Conservation (phyloP, 768 basidiomycete genomes). For the Hypsizygus marmoreus region DNA sequence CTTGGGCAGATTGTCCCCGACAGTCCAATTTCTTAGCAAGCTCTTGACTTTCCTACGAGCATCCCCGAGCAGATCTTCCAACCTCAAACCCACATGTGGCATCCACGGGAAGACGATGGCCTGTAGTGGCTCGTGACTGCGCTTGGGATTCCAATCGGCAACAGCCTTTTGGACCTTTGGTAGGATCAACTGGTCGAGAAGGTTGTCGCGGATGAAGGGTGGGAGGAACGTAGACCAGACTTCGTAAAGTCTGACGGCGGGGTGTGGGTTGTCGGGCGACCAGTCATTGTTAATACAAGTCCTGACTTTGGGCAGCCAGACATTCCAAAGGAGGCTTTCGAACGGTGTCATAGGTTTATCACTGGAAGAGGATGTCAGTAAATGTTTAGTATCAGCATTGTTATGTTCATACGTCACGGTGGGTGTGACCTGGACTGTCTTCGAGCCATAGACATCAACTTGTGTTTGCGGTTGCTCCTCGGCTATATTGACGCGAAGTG, state of each 20-base stretch:
- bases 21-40: conserved; percentile 73
- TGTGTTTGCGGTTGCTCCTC: conserved; percentile 47
- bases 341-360: conserved; percentile 88
- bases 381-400: background rate
- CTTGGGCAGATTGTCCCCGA: conserved; percentile 70
- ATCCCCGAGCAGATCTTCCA: conserved; percentile 86
- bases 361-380: conserved; percentile 28
- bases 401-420: conserved; percentile 37
- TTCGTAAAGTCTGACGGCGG: conserved; percentile 83
- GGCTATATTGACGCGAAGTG: conserved; percentile 56
- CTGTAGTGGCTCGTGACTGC: conserved; percentile 62
- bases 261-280: conserved; percentile 70
- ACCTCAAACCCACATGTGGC: conserved; percentile 78
- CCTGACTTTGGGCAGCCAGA: conserved; percentile 95
- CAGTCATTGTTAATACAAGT: conserved; percentile 95
- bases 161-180: conserved; percentile 90
- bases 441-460: conserved; percentile 61
- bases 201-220: conserved; percentile 88
- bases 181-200: conserved; percentile 93
- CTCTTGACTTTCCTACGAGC: conserved; percentile 84
- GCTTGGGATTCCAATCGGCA: conserved; percentile 77
- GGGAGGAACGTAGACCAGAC: conserved; percentile 88
- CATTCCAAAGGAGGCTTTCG: conserved; percentile 91
- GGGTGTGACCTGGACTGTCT: conserved; percentile 29
- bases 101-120: conserved; percentile 95